Evolutionary conservation across 2,329 filamentous ascomycete genomes (phyloP).

Genomic region (Pseudocercospora macadamiae): DNA sequence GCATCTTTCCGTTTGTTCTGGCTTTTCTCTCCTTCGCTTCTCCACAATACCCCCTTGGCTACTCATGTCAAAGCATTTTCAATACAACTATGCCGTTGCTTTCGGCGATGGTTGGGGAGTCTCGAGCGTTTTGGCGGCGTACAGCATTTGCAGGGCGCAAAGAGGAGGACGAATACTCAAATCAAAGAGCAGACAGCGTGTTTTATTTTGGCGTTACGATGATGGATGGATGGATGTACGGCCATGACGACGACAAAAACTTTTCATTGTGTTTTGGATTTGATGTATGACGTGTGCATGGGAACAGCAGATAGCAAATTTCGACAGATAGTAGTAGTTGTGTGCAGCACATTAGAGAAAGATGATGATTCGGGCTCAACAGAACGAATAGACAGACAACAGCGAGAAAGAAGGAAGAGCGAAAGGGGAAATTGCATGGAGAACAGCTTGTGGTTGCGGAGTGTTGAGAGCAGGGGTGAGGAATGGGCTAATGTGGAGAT

Average conservation of each 20-base stretch:
- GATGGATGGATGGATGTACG: constrained; percentile 15
- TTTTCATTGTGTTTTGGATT: constrained; percentile 6
- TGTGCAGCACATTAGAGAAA: background rate
- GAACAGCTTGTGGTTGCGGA: background rate
- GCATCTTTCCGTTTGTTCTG: background rate
- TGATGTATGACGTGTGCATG: constrained; percentile 17
- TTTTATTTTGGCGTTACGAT: constrained; percentile 1
- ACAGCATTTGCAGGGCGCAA: constrained; percentile 21
- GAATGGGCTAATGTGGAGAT: constrained; percentile 3
- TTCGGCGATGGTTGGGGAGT: constrained; percentile 10
- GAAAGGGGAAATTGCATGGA: background rate
- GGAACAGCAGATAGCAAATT: constrained; percentile 1
- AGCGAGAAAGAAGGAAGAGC: background rate
- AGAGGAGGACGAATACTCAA: constrained; percentile 6
- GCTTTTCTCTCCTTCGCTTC: constrained; percentile 12
- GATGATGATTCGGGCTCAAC: background rate
- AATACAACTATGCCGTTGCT: constrained; percentile 15
- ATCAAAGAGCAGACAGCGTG: background rate
- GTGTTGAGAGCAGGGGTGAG: background rate
- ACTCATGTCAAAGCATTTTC: constrained; percentile 21
- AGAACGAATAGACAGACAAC: constrained; percentile 1
- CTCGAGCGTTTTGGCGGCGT: constrained; percentile 19
- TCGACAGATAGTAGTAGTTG: background rate
- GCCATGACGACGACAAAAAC: constrained; percentile 11
- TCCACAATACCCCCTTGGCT: constrained; percentile 20